Evolutionary conservation across 306 rosid genomes (phyloP).

Genomic region (Dicorynia guianensis): DNA sequence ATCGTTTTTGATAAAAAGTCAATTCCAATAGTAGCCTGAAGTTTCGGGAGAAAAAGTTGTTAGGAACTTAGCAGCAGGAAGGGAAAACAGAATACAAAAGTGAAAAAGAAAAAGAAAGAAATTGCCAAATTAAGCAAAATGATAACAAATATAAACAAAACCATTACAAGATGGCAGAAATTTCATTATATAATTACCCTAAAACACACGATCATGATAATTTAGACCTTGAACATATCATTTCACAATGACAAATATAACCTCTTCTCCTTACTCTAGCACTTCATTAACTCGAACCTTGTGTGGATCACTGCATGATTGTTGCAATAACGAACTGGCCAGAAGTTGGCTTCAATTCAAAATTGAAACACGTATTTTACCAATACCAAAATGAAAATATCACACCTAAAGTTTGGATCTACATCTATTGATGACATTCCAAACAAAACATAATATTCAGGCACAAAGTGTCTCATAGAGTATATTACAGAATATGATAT

Average conservation of each 20-base stretch:
- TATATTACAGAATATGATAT: conserved; percentile 1
- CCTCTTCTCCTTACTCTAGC: conserved; percentile 20
- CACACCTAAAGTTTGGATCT: neutral
- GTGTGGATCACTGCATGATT: neutral
- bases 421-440: neutral
- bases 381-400: neutral
- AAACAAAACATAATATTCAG: neutral
- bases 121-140: neutral
- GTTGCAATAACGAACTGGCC: neutral
- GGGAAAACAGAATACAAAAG: neutral
- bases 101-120: neutral
- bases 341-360: conserved; percentile 14
- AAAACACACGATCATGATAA: neutral
- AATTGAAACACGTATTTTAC: neutral
- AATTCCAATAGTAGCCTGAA: conserved; percentile 86
- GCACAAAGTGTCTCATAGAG: conserved; percentile 19
- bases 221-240: conserved; percentile 25
- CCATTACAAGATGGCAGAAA: neutral
- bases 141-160: neutral
- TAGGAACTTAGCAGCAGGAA: conserved; percentile 23
- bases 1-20: conserved; percentile 85
- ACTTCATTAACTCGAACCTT: conserved; percentile 11
- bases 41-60: conserved; percentile 23
- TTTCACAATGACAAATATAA: neutral
- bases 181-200: neutral